Percentiles rank a stretch among this genome's conserved stretches.
These are phyloP conservation scores for Penicillium brasilianum DNA, from an alignment of 2,329 filamentous ascomycete species.

Conservation along the genomic window DNA sequence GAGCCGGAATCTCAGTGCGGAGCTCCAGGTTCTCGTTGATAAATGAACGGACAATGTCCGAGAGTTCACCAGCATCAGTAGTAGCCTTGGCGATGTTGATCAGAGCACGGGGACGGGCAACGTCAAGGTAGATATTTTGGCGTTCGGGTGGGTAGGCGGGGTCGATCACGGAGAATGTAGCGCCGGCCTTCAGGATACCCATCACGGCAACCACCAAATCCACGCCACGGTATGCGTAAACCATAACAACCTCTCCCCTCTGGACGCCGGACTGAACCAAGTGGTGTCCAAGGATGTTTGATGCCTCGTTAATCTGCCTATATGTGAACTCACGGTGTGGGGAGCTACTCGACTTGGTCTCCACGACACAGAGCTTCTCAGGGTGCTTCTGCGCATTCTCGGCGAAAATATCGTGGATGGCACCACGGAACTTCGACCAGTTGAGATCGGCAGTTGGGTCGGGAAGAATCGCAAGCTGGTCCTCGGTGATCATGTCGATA, in stretches of 20 bases:
- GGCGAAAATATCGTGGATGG: conserved; percentile 52
- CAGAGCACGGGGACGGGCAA: conserved; percentile 73
- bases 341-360: conserved; percentile 59
- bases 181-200: conserved; percentile 69
- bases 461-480: conserved; percentile 43
- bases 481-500: conserved; percentile 50
- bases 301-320: conserved; percentile 81
- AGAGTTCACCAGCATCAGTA: conserved; percentile 68
- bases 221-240: conserved; percentile 82
- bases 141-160: conserved; percentile 80
- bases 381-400: conserved; percentile 67
- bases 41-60: conserved; percentile 66
- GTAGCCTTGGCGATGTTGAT: conserved; percentile 75
- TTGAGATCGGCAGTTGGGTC: conserved; percentile 52
- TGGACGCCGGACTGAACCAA: conserved; percentile 74
- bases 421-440: conserved; percentile 53
- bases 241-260: conserved; percentile 89
- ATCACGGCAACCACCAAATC: conserved; percentile 79
- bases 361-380: conserved; percentile 69
- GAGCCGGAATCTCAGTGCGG: conserved; percentile 73
- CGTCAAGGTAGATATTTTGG: conserved; percentile 82
- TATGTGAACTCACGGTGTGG: conserved; percentile 77
- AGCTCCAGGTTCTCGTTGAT: conserved; percentile 74
- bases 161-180: conserved; percentile 69
- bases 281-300: conserved; percentile 80